Evolutionary conservation across 768 basidiomycete species (phyloP).

Genomic region (Trametes punicea): DNA sequence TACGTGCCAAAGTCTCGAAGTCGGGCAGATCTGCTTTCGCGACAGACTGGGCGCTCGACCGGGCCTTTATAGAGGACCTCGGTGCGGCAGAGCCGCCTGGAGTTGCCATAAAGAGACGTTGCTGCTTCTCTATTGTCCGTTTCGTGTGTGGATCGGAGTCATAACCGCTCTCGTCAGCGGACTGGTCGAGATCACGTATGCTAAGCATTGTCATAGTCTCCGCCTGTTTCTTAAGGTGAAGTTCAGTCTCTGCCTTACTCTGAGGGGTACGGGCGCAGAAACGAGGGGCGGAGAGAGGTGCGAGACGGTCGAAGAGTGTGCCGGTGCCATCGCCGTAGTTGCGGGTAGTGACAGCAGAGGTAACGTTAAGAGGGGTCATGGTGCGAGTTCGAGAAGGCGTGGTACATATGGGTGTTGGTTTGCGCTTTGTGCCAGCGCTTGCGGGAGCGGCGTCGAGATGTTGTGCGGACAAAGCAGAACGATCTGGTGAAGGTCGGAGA

Average conservation of each 20-base stretch:
- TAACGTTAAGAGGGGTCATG: conserved; percentile 38
- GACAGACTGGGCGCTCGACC: neutral
- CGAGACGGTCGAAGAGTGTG: conserved; percentile 47
- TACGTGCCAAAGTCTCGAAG: conserved; percentile 18
- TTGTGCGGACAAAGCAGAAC: conserved; percentile 39
- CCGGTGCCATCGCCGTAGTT: conserved; percentile 18
- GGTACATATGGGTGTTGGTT: conserved; percentile 47
- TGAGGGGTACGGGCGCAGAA: conserved; percentile 49
- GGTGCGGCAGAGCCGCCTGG: conserved; percentile 14
- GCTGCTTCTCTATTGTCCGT: conserved; percentile 19
- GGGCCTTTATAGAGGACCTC: conserved; percentile 18
- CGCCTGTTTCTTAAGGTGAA: conserved; percentile 47
- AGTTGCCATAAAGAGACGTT: conserved; percentile 13
- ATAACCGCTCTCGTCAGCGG: conserved; percentile 44
- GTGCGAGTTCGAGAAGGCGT: conserved; percentile 55
- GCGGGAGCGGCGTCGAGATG: conserved; percentile 29
- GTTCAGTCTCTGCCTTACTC: conserved; percentile 53
- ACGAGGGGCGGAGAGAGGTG: conserved; percentile 51
- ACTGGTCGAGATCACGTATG: conserved; percentile 52
- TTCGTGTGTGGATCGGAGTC: conserved; percentile 45
- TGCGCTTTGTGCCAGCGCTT: conserved; percentile 57
- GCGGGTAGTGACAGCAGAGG: conserved; percentile 23
- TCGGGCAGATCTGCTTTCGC: conserved; percentile 20
- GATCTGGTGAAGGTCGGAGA: conserved; percentile 27
- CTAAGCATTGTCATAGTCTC: conserved; percentile 62